phyloP scores from a whole-genome alignment of 192 early-diverging fungal genomes.

The Dissophora ornata region DNA sequence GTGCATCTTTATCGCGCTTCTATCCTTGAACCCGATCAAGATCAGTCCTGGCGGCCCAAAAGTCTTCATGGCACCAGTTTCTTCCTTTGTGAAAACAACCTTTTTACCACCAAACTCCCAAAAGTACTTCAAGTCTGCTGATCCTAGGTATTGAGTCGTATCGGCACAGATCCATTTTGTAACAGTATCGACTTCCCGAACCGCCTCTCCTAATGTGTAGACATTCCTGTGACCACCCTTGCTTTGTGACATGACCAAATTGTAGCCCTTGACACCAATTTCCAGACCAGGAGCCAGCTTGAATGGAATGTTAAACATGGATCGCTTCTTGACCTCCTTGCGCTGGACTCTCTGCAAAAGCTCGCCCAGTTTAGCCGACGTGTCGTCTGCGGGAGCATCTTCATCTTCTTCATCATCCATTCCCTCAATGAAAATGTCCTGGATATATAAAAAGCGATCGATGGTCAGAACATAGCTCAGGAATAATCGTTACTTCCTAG shows the following conservation, averaged over 20 bases:
- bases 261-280: constrained; percentile 78
- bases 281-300: constrained; percentile 67
- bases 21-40: constrained; percentile 80
- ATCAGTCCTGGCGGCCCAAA: constrained; percentile 72
- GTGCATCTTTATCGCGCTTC: constrained; percentile 56
- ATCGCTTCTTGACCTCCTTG: constrained; percentile 74
- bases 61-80: constrained; percentile 68
- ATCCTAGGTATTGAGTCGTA: constrained; percentile 60
- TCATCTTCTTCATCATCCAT: constrained; percentile 39
- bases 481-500: no score
- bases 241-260: constrained; percentile 65
- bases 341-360: constrained; percentile 64
- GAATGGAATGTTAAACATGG: constrained; percentile 69
- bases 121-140: constrained; percentile 72
- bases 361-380: constrained; percentile 57
- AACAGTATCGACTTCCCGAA: constrained; percentile 65
- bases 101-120: constrained; percentile 77
- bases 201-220: constrained; percentile 61
- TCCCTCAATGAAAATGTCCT: constrained; percentile 56
- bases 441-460: not conserved
- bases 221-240: constrained; percentile 55
- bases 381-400: constrained; percentile 7
- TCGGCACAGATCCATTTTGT: constrained; percentile 74
- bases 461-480: no score
- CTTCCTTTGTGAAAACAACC: constrained; percentile 81